These are phyloP conservation scores for Escovopsis sp. DNA, from an alignment of 2,329 filamentous ascomycete genomes.

Conservation along the genomic window DNA sequence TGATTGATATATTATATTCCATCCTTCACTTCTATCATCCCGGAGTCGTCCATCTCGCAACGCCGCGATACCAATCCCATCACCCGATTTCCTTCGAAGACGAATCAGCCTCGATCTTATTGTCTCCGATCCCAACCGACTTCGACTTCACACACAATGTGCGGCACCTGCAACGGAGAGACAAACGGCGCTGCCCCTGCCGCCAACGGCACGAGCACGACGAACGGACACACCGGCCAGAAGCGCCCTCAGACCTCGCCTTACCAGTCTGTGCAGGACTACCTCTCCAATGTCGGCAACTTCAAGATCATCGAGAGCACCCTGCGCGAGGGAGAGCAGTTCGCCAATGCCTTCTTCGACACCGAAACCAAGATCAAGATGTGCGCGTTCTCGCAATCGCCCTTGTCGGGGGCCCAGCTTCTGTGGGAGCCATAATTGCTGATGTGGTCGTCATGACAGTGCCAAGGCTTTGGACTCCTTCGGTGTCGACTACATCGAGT, in stretches of 20 bases:
- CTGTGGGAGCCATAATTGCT: background rate
- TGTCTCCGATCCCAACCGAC: no score
- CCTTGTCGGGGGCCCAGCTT: background rate
- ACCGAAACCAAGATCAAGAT: slow-evolving; percentile 26
- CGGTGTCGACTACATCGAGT: slow-evolving; percentile 39
- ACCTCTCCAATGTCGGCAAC: slow-evolving; percentile 9
- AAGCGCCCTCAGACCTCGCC: background rate
- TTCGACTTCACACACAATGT: no score
- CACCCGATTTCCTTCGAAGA: no score
- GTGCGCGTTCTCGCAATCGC: background rate
- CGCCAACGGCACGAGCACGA: no score
- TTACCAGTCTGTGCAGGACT: slow-evolving; percentile 28
- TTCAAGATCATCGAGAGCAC: slow-evolving; percentile 13
- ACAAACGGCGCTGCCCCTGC: no score
- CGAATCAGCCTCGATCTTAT: no score
- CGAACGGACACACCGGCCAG: no score
- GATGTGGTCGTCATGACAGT: slow-evolving; percentile 1
- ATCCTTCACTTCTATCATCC: no score
- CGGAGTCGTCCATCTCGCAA: no score
- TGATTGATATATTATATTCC: no score
- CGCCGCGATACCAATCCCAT: no score
- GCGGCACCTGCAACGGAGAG: no score
- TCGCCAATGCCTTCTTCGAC: slow-evolving; percentile 55
- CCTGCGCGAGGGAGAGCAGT: slow-evolving; percentile 13
- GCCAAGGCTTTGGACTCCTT: slow-evolving; percentile 34